Base-by-base conservation (phyloP, 2,329 filamentous ascomycete genomes). In the Fusarium paranaense region DNA sequence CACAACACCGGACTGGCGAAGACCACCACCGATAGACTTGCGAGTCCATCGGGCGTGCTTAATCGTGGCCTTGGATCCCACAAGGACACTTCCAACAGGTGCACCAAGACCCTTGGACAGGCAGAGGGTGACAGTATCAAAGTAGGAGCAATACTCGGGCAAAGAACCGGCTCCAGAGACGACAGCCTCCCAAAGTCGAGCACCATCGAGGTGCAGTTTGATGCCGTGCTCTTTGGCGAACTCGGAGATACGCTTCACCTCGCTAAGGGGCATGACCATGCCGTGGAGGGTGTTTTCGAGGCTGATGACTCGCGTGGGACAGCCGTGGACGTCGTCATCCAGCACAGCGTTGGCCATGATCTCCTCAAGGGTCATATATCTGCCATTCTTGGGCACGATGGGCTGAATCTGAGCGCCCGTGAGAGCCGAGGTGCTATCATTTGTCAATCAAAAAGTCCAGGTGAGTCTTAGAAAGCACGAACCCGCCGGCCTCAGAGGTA, bases 261-360 rank as follows among this genome's bases (percentile, higher is more conserved):
- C 95, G 2, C 84, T 83, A 1, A 97, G 86, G 0, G 95, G 95
- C 87, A 94, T 92, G 52, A 98, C 87, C 77, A 91, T 91, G 27
- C 95, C 95, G 64, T 90, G 90, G 59, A 97, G 88, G 1, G 95
- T 98, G 80, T 97, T 98, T 80, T 98, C 95, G 57, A 98, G 86
- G 71, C 90, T 92, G 75, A 98, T 94, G 60, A 98, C 89, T 52
- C 90, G 90, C 0, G 95, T 97, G 0, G 95, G 95, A 78, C 93
- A 95, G 35, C 87, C 86, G 80, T 97, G 94, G 22, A 97, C 89
- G 76, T 97, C 90, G 64, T 93, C 88, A 73, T 87, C 86, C 1
- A 95, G 80, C 0, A 92, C 87, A 6, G 89, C 90, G 72, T 93
- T 85, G 70, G 90, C 87, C 79, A 92, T 83, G 16, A 98, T 84